These are phyloP conservation scores for Fistulifera pelliculosa DNA, from an alignment of 108 stramenopile genomes.

Conservation along the genomic window DNA sequence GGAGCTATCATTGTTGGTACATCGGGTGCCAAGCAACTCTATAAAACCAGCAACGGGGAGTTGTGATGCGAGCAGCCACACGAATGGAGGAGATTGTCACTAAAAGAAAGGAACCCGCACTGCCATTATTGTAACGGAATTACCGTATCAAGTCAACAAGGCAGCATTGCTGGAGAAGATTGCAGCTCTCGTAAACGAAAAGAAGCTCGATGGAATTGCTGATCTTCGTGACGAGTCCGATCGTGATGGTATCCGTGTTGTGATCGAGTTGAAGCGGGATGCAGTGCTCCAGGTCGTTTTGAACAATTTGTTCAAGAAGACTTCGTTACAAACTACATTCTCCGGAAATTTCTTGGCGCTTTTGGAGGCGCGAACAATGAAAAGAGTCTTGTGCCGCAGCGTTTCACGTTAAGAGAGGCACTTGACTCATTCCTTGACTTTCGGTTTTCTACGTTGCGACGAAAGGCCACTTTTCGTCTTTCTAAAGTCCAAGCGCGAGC, in stretches of 20 bases:
- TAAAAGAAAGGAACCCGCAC: conserved; percentile 40
- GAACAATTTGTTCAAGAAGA: conserved; percentile 93
- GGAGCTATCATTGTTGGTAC: conserved; percentile 81
- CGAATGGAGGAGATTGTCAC: conserved; percentile 69
- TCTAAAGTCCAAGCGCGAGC: conserved; percentile 73
- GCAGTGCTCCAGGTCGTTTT: conserved; percentile 78
- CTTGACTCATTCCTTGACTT: conserved; percentile 88
- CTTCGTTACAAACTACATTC: conserved; percentile 86
- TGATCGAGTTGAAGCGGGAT: conserved; percentile 95
- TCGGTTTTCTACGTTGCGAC: conserved; percentile 87
- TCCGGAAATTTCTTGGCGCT: conserved; percentile 90
- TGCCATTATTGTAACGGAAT: conserved; percentile 90
- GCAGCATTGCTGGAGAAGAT: conserved; percentile 90
- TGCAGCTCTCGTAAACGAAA: conserved; percentile 90
- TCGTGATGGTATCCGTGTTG: conserved; percentile 93
- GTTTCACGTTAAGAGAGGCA: conserved; percentile 81
- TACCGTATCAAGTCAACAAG: conserved; percentile 96
- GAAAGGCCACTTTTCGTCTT: conserved; percentile 65
- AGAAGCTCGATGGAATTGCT: conserved; percentile 85
- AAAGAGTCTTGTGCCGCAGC: conserved; percentile 67
- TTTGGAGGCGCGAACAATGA: conserved; percentile 24
- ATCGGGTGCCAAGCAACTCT: conserved; percentile 63
- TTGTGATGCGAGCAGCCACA: conserved; percentile 79
- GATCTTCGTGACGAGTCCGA: conserved; percentile 90
- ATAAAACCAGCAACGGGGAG: conserved; percentile 88